Percentiles rank a stretch among this genome's conserved stretches.
These are phyloP conservation scores for Strobilomyces confusus DNA, from an alignment of 768 basidiomycete genomes.

Conservation along the genomic window DNA sequence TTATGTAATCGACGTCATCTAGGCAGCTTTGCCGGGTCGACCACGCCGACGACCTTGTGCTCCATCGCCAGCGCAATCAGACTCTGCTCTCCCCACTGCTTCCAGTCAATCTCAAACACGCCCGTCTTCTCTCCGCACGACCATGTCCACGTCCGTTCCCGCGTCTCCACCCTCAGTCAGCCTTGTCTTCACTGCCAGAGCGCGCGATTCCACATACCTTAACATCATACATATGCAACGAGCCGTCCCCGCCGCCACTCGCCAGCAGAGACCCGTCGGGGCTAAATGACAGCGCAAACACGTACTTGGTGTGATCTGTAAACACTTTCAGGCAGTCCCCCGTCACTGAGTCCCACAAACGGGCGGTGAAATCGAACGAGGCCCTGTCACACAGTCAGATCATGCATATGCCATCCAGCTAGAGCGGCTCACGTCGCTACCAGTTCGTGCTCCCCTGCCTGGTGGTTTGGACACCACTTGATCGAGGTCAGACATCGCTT, in stretches of 20 bases:
- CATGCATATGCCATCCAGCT: background rate
- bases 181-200: background rate
- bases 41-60: conserved; percentile 60
- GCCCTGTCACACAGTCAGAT: conserved; percentile 40
- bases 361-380: conserved; percentile 77
- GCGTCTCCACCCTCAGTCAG: conserved; percentile 33
- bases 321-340: conserved; percentile 74
- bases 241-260: conserved; percentile 78
- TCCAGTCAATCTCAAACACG: conserved; percentile 78
- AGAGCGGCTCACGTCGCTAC: conserved; percentile 60
- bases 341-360: conserved; percentile 78
- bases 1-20: conserved; percentile 23
- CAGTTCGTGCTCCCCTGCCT: conserved; percentile 51
- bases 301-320: conserved; percentile 62
- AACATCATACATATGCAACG: conserved; percentile 66
- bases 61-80: conserved; percentile 70
- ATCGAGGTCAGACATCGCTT: conserved; percentile 59
- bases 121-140: conserved; percentile 58
- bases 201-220: conserved; percentile 46
- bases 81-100: conserved; percentile 47
- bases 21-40: conserved; percentile 49
- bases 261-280: conserved; percentile 69
- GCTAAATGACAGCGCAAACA: conserved; percentile 74
- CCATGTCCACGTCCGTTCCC: conserved; percentile 61
- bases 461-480: conserved; percentile 60